Conservation (phyloP, 2,329 filamentous ascomycete species). For the Hyphodiscus sp. region DNA sequence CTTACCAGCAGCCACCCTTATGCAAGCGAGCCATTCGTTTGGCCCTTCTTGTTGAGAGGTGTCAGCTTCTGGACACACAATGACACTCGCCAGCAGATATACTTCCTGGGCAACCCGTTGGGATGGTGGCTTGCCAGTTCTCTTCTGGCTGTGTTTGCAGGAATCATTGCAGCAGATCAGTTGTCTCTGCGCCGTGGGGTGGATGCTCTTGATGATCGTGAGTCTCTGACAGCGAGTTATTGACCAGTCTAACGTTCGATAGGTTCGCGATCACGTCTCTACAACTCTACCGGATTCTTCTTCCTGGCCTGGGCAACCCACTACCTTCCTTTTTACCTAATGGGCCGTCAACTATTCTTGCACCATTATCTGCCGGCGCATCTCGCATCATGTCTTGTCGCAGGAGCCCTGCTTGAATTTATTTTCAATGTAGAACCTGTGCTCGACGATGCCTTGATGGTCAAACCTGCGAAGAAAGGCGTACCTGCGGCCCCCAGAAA, state of each 20-base stretch:
- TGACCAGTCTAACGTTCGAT: slow-evolving; percentile 22
- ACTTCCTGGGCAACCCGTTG: slow-evolving; percentile 94
- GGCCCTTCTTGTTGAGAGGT: slow-evolving; percentile 94
- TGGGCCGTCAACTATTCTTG: slow-evolving; percentile 96
- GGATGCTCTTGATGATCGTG: slow-evolving; percentile 88
- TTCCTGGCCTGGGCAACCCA: slow-evolving; percentile 97
- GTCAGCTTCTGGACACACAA: slow-evolving; percentile 99
- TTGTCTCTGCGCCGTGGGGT: slow-evolving; percentile 86
- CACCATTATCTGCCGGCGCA: slow-evolving; percentile 97
- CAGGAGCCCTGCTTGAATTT: slow-evolving; percentile 88
- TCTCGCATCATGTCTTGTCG: slow-evolving; percentile 81
- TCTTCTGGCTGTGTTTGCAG: slow-evolving; percentile 85
- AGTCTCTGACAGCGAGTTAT: slow-evolving; percentile 37
- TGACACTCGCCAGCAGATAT: slow-evolving; percentile 92
- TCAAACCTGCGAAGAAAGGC: slow-evolving; percentile 42
- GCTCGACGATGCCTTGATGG: slow-evolving; percentile 41
- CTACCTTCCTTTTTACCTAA: slow-evolving; percentile 95
- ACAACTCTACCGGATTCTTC: slow-evolving; percentile 98
- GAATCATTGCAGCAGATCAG: slow-evolving; percentile 88
- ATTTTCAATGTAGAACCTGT: slow-evolving; percentile 86
- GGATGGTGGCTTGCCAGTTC: slow-evolving; percentile 97
- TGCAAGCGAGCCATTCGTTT: slow-evolving; percentile 88
- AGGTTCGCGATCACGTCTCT: slow-evolving; percentile 88
- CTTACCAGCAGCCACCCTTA: slow-evolving; percentile 96
- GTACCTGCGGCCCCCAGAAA: slow-evolving; percentile 37